phyloP scores from a whole-genome alignment of 2,329 filamentous ascomycete genomes.

The Cephalotrichum gorgonifer region DNA sequence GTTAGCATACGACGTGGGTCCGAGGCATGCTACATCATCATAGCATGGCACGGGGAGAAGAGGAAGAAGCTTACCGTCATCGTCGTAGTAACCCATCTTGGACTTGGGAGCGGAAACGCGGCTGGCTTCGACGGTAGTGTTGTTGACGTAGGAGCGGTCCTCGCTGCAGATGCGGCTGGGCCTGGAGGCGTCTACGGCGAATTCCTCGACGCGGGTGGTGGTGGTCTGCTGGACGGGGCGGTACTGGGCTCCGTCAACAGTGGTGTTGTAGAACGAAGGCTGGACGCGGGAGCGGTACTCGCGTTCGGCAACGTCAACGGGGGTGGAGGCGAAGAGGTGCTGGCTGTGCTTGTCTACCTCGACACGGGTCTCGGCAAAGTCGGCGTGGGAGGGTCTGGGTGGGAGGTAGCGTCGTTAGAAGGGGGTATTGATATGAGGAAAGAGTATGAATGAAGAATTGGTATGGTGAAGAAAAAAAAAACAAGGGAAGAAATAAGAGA shows the following conservation, averaged over 20 bases:
- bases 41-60: not conserved
- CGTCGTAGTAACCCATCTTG: constrained; percentile 59
- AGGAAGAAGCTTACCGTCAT: constrained; percentile 39
- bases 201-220: constrained; percentile 19
- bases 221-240: constrained; percentile 14
- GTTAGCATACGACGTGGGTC: not conserved
- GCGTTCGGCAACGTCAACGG: constrained; percentile 55
- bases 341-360: constrained; percentile 46
- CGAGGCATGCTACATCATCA: too few species aligned
- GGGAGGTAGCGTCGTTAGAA: constrained; percentile 17
- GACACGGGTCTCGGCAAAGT: constrained; percentile 55
- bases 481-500: constrained; percentile 7
- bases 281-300: constrained; percentile 54
- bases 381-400: constrained; percentile 19
- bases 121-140: constrained; percentile 54
- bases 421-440: constrained; percentile 8
- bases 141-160: constrained; percentile 40
- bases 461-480: constrained; percentile 8
- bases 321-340: constrained; percentile 33
- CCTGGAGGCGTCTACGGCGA: constrained; percentile 27
- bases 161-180: constrained; percentile 38
- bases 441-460: not conserved
- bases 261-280: constrained; percentile 21
- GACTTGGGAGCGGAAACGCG: constrained; percentile 26
- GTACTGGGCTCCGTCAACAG: constrained; percentile 24